Evolutionary conservation across 2,329 filamentous ascomycete genomes (phyloP).

Genomic region (Arthrobotrys musiformis): DNA sequence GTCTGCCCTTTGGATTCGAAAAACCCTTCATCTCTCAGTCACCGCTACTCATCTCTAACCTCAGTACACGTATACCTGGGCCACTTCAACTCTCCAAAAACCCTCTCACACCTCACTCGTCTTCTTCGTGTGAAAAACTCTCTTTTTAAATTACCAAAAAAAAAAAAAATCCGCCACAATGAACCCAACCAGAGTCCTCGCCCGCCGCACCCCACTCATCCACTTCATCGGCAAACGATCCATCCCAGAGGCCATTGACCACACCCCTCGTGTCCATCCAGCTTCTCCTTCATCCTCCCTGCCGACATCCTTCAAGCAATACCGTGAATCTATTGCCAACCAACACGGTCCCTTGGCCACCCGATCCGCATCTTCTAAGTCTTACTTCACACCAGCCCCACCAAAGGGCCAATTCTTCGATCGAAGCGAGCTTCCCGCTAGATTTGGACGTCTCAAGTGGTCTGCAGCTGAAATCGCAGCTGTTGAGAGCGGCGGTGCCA

Average conservation of each 20-base stretch:
- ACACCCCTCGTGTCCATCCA: conserved; percentile 78
- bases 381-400: conserved; percentile 64
- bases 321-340: conserved; percentile 77
- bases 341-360: conserved; percentile 77
- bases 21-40: not conserved
- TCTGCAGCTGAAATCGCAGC: conserved; percentile 90
- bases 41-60: not conserved
- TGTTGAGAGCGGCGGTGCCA: conserved; percentile 91
- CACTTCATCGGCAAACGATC: conserved; percentile 72
- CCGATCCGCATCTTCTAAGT: conserved; percentile 67
- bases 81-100: not conserved
- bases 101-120: not conserved
- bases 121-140: not conserved
- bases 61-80: too few species aligned
- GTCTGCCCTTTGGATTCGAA: not conserved
- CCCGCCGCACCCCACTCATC: conserved; percentile 72
- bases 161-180: conserved; percentile 62
- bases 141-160: not conserved
- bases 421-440: conserved; percentile 82
- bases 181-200: conserved; percentile 70
- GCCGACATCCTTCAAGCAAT: conserved; percentile 77
- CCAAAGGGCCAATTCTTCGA: conserved; percentile 84
- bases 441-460: conserved; percentile 82
- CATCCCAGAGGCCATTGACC: conserved; percentile 76
- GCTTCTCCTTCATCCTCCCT: conserved; percentile 74